These are phyloP conservation scores for Candida ipomoeae DNA, from an alignment of 805 yeast species.

Conservation along the genomic window DNA sequence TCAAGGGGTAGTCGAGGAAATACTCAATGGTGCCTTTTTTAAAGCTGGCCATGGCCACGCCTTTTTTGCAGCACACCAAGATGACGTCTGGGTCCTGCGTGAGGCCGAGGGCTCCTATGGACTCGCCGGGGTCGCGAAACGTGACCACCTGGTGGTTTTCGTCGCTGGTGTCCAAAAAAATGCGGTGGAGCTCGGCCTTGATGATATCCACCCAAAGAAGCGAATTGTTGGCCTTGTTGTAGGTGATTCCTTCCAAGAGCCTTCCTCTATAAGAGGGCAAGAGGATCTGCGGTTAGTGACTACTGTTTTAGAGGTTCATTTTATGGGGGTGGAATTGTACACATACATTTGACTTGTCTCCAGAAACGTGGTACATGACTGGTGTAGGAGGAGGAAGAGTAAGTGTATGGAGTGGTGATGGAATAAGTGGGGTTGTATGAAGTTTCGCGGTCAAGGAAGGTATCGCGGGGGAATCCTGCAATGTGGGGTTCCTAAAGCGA, in stretches of 20 bases:
- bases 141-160: conserved; percentile 36
- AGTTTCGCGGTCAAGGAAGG: too few relatives aligned
- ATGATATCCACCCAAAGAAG: conserved; percentile 48
- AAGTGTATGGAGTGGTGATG: too few relatives aligned
- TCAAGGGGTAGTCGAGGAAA: conserved; percentile 37
- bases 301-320: too few relatives aligned
- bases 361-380: background rate
- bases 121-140: conserved; percentile 34
- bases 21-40: conserved; percentile 31
- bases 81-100: conserved; percentile 49
- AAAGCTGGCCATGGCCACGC: conserved; percentile 56
- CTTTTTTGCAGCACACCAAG: conserved; percentile 60
- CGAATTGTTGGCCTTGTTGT: conserved; percentile 52
- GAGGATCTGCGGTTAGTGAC: conserved; percentile 17
- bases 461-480: too few relatives aligned
- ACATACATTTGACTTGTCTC: conserved; percentile 11
- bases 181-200: conserved; percentile 38
- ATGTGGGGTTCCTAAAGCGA: too few relatives aligned
- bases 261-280: conserved; percentile 38
- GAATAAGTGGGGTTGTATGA: background rate
- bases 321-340: background rate
- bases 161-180: conserved; percentile 16
- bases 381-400: too few relatives aligned
- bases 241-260: conserved; percentile 65
- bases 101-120: conserved; percentile 71